Evolutionary conservation across 2,329 filamentous ascomycete genomes (phyloP).

Genomic region (Purpureocillium takamizusanense): DNA sequence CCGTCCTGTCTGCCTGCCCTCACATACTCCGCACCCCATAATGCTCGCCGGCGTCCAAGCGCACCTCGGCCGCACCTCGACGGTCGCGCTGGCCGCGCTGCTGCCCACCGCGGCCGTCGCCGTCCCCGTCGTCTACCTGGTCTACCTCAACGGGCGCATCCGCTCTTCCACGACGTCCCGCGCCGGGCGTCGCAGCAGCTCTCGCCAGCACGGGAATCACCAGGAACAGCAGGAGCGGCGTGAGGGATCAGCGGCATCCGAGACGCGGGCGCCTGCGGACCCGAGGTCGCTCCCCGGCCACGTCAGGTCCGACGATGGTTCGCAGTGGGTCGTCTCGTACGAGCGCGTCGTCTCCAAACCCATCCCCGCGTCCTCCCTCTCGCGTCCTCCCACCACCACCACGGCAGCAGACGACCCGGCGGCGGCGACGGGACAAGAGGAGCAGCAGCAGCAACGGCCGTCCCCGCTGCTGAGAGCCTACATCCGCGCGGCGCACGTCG

Average conservation of each 20-base stretch:
- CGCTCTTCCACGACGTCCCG: constrained; percentile 5
- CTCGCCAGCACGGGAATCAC: no score
- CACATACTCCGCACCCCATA: no score
- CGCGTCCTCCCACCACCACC: not conserved
- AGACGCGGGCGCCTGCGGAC: not conserved
- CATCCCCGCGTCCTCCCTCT: constrained; percentile 7
- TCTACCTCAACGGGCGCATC: constrained; percentile 6
- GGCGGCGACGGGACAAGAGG: not conserved
- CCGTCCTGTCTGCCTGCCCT: no score
- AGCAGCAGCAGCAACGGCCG: no score
- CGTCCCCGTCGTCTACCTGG: constrained; percentile 7
- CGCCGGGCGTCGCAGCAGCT: constrained; percentile 1
- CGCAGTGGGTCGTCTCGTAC: constrained; percentile 16
- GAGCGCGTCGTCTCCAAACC: constrained; percentile 17
- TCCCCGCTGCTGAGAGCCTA: constrained; percentile 16
- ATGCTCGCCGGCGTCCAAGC: not conserved
- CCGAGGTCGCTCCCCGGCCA: constrained; percentile 11
- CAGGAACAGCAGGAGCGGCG: not conserved
- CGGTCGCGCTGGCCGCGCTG: not conserved
- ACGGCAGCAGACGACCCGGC: not conserved
- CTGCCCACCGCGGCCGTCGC: no score
- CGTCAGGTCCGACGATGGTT: constrained; percentile 8
- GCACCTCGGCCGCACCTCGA: not conserved
- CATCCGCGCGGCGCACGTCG: constrained; percentile 16
- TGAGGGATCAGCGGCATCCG: no score